Evolutionary conservation across 2,329 filamentous ascomycete species (phyloP).

Genomic region (Aspergillus ochraceoroseus): DNA sequence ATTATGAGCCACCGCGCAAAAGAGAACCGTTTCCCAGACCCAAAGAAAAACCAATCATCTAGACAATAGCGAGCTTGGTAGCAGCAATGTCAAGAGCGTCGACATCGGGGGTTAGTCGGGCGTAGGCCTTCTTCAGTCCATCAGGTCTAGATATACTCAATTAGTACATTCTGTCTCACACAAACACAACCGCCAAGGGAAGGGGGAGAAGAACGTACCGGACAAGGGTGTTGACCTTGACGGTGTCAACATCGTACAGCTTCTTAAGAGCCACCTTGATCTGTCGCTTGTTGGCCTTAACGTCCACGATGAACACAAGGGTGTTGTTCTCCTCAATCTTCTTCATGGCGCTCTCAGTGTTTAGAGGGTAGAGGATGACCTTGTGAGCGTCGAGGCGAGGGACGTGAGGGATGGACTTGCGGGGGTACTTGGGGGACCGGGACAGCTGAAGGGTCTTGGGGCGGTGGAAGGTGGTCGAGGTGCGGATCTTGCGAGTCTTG

Average conservation of each 20-base stretch:
- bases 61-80: slow-evolving; percentile 97
- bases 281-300: slow-evolving; percentile 99
- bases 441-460: slow-evolving; percentile 94
- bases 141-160: slow-evolving; percentile 61
- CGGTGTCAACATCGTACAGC: slow-evolving; percentile 94
- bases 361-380: slow-evolving; percentile 95
- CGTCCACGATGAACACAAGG: slow-evolving; percentile 92
- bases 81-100: slow-evolving; percentile 98
- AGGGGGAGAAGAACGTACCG: slow-evolving; percentile 58
- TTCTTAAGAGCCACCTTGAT: slow-evolving; percentile 98
- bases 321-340: slow-evolving; percentile 99
- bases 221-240: slow-evolving; percentile 99
- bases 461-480: slow-evolving; percentile 91
- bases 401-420: slow-evolving; percentile 85
- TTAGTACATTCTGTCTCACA: no score
- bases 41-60: slow-evolving; percentile 49
- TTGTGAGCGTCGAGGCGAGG: slow-evolving; percentile 95
- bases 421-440: slow-evolving; percentile 89
- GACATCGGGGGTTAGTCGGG: slow-evolving; percentile 89
- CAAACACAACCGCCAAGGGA: no score
- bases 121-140: slow-evolving; percentile 98
- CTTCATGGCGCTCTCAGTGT: slow-evolving; percentile 99
- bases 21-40: slow-evolving; percentile 44
- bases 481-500: slow-evolving; percentile 90
- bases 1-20: slow-evolving; percentile 40